These are phyloP conservation scores for Lomentospora prolificans DNA, from an alignment of 2,329 filamentous ascomycete species.

Conservation along the genomic window DNA sequence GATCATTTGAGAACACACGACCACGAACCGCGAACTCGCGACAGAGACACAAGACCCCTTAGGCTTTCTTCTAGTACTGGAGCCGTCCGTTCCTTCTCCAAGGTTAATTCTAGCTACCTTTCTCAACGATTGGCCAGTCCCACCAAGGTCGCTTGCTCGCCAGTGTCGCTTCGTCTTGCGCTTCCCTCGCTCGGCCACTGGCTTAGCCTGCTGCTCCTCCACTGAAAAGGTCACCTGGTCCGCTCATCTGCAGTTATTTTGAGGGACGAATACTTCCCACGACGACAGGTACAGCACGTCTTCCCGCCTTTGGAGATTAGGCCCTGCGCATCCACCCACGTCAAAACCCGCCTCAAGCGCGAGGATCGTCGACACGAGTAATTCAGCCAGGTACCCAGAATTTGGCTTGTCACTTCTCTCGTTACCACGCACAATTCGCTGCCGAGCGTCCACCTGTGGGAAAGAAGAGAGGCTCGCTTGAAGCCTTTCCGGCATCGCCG, in stretches of 20 bases:
- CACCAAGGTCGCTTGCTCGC: no score
- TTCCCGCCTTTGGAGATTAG: not conserved
- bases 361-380: not conserved
- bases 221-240: not conserved
- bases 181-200: not conserved
- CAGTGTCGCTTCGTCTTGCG: no score
- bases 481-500: not conserved
- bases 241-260: not conserved
- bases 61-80: not conserved
- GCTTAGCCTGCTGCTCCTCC: not conserved
- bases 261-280: not conserved
- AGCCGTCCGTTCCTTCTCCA: not conserved
- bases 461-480: not conserved
- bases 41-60: not conserved
- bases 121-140: no score
- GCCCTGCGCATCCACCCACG: not conserved
- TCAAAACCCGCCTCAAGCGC: not conserved
- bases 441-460: not conserved
- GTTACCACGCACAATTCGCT: not conserved
- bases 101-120: not conserved
- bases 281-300: not conserved
- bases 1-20: slow-evolving; percentile 1
- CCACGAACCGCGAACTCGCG: not conserved
- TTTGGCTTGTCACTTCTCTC: not conserved
- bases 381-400: not conserved